Percentiles rank a stretch among this genome's conserved stretches.
Evolutionary conservation across 139 green algal genomes (phyloP).

Genomic region (Microglena sp.): DNA sequence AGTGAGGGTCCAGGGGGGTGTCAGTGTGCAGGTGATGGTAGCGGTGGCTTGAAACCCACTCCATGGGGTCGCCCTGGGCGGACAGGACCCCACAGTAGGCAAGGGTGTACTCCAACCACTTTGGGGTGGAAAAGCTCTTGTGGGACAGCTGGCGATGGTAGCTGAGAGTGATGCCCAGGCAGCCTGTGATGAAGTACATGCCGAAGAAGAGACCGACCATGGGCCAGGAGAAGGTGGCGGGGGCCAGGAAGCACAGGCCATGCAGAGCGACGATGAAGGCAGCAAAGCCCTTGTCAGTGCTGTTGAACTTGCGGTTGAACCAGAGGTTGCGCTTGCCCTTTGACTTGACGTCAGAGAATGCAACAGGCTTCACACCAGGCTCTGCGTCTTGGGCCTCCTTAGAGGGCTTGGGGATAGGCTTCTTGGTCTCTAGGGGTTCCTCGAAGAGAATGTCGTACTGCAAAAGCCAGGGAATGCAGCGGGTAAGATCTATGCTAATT

Average conservation of each 20-base stretch:
- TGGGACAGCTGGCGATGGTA: slow-evolving; percentile 91
- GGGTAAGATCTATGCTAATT: too few relatives aligned
- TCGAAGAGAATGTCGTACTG: slow-evolving; percentile 73
- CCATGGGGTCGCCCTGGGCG: slow-evolving; percentile 82
- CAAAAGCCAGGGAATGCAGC: too few relatives aligned
- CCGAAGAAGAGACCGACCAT: slow-evolving; percentile 74
- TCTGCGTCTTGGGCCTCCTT: slow-evolving; percentile 45
- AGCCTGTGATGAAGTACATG: slow-evolving; percentile 89
- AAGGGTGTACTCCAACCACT: slow-evolving; percentile 97
- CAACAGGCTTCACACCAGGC: slow-evolving; percentile 42
- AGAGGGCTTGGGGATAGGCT: slow-evolving; percentile 63
- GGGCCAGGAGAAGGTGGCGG: slow-evolving; percentile 67
- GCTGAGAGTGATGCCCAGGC: slow-evolving; percentile 91
- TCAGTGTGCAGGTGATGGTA: slow-evolving; percentile 96
- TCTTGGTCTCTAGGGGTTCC: slow-evolving; percentile 43
- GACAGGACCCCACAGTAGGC: slow-evolving; percentile 95
- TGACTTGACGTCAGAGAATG: slow-evolving; percentile 52
- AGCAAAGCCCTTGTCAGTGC: slow-evolving; percentile 63
- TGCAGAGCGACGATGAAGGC: slow-evolving; percentile 75
- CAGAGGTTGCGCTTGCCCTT: slow-evolving; percentile 40
- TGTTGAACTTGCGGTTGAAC: slow-evolving; percentile 50
- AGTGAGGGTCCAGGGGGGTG: slow-evolving; percentile 95
- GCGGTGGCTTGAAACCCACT: slow-evolving; percentile 80
- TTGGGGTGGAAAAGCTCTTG: slow-evolving; percentile 82
- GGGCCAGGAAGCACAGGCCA: slow-evolving; percentile 54